phyloP scores from a whole-genome alignment of 208 protist genomes.

The Leishmania tarentolae region DNA sequence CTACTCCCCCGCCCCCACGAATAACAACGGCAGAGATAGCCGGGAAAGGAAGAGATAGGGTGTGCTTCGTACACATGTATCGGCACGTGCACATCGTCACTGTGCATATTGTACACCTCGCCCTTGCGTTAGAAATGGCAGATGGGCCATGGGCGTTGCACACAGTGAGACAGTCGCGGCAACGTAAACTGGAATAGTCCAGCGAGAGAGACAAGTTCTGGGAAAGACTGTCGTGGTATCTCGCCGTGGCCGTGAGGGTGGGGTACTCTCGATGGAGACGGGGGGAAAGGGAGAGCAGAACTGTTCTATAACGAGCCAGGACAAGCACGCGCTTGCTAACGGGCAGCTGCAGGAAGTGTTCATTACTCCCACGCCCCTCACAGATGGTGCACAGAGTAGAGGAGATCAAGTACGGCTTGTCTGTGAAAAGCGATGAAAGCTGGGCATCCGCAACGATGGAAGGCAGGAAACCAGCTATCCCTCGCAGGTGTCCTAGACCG shows the following conservation, averaged over 20 bases:
- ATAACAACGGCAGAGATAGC: neutral
- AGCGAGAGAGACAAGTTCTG: neutral
- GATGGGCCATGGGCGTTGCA: neutral
- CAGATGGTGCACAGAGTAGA: neutral
- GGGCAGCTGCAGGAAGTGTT: neutral
- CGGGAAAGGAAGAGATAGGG: neutral
- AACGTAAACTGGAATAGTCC: neutral
- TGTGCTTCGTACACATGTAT: neutral
- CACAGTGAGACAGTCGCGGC: neutral
- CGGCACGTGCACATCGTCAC: neutral
- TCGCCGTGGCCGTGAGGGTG: neutral
- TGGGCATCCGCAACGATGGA: neutral
- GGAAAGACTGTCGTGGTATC: neutral
- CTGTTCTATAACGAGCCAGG: neutral
- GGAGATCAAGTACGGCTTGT: neutral
- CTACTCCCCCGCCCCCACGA: neutral
- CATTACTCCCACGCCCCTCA: neutral
- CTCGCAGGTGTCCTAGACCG: neutral
- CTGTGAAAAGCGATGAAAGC: neutral
- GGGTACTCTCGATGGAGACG: neutral
- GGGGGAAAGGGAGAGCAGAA: neutral
- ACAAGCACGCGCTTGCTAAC: neutral
- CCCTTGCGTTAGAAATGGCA: neutral
- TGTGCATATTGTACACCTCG: neutral
- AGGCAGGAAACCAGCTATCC: neutral